phyloP scores from a whole-genome alignment of 345 rosid genomes.

The Lumnitzera littorea region DNA sequence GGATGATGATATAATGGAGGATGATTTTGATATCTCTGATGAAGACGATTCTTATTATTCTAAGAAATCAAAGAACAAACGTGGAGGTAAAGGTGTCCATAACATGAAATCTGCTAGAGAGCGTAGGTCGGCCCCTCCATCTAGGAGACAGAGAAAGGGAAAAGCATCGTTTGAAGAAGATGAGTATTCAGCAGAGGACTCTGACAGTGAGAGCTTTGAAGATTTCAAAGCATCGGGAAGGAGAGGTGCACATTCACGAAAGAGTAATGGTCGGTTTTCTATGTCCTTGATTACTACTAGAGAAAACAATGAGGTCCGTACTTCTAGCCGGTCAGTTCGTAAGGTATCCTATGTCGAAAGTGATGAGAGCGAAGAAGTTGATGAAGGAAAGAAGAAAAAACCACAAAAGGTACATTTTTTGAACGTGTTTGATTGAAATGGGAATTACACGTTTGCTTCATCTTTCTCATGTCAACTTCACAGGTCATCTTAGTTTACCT shows the following conservation, averaged over 20 bases:
- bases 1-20: slow-evolving; percentile 59
- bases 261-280: slow-evolving; percentile 49
- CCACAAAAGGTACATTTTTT: slow-evolving; percentile 53
- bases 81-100: slow-evolving; percentile 45
- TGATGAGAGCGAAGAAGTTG: slow-evolving; percentile 93
- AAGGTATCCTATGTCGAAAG: slow-evolving; percentile 99
- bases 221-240: slow-evolving; percentile 52
- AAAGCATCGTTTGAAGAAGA: slow-evolving; percentile 66
- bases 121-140: slow-evolving; percentile 31
- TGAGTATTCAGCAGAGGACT: slow-evolving; percentile 61
- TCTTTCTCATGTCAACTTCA: too few relatives aligned
- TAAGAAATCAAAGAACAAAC: slow-evolving; percentile 58
- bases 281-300: slow-evolving; percentile 24
- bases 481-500: too few relatives aligned
- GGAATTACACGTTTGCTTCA: too few relatives aligned
- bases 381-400: slow-evolving; percentile 76
- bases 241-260: slow-evolving; percentile 54
- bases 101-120: slow-evolving; percentile 43
- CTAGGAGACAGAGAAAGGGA: slow-evolving; percentile 49
- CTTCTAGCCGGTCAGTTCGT: slow-evolving; percentile 80
- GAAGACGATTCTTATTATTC: slow-evolving; percentile 61
- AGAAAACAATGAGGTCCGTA: slow-evolving; percentile 72
- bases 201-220: slow-evolving; percentile 52
- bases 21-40: slow-evolving; percentile 56
- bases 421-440: neutral